Conservation (phyloP, 179 eudicot species). For the Patellifolia procumbens region DNA sequence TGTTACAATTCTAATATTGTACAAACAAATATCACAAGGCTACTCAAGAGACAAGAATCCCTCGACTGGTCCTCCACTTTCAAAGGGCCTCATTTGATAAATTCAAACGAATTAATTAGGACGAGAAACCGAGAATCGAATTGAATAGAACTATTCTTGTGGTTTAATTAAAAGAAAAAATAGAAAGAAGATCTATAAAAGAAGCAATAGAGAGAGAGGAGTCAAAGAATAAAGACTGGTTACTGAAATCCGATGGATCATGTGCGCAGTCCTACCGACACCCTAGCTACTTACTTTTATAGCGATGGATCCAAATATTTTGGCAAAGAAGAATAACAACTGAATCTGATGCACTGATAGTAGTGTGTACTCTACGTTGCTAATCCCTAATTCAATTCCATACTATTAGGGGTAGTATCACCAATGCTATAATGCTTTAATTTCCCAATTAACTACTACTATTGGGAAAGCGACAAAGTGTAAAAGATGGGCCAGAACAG, state of each 20-base stretch:
- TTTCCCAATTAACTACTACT: no score
- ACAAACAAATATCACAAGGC: no score
- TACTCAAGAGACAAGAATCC: no score
- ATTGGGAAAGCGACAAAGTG: neutral
- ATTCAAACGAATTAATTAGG: no score
- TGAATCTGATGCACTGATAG: neutral
- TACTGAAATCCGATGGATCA: neutral
- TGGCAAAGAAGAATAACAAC: neutral
- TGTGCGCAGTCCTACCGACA: constrained; percentile 4
- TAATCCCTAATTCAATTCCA: constrained; percentile 3
- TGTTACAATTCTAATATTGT: no score
- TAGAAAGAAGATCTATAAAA: neutral
- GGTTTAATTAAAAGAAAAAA: neutral
- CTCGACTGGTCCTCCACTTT: no score
- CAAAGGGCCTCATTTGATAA: no score
- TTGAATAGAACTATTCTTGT: neutral
- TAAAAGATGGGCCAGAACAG: neutral
- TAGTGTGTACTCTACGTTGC: neutral
- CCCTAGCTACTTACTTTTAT: neutral
- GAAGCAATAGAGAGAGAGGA: neutral
- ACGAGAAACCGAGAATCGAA: no score
- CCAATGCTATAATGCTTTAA: no score
- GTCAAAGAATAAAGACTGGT: neutral
- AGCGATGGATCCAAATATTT: neutral
- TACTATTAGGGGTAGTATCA: neutral